Base-by-base conservation (phyloP, 2,329 filamentous ascomycete species). In the Neofusicoccum umdonicola region DNA sequence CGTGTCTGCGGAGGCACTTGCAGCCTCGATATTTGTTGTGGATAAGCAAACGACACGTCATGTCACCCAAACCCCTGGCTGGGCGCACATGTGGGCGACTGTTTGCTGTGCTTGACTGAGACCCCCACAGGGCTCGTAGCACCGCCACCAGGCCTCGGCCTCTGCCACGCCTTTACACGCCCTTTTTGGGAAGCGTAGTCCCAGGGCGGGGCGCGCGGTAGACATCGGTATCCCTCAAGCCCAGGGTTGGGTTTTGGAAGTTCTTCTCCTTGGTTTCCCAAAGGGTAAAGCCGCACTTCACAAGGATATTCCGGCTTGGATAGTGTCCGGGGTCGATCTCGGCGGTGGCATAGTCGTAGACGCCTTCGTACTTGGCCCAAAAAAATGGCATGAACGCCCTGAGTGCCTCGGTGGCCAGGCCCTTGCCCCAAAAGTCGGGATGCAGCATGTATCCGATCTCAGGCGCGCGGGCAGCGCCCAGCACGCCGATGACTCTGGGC, bases 301-400 rank as follows among this genome's bases (percentile, higher is more conserved):
- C 69, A 63, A 90, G 68, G 7, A 91, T 84, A 3, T 79, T 79
- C 65, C 82, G 81, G 68, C 88, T 90, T 3, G 77, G 78, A 7
- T 66, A 63, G 69, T 90, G 88, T 12, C 73, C 71, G 0, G 72
- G 72, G 42, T 84, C 79, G 9, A 84, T 83, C 19, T 80, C 69
- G 62, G 61, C 61, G 11, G 39, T 39, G n/a, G 50, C 61, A 13
- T 76, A 74, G 65, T 78, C 77, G 62, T 71, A 76, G 12, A 73
- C 73, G 9, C 73, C 72, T 3, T 69, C 68, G 42, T 74, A 76
- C 50, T 76, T 73, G 12, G 75, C 70, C 48, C 78, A 82, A 70
- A 78, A 78, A 6, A 77, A 69, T 0, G 76, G 73, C 65, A 81
- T 72, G 64, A 80, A 78, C 0, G 73, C 79, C n/a, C 69, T 68